Evolutionary conservation across 2,329 filamentous ascomycete species (phyloP).

Genomic region (Phyllosticta citriasiana): DNA sequence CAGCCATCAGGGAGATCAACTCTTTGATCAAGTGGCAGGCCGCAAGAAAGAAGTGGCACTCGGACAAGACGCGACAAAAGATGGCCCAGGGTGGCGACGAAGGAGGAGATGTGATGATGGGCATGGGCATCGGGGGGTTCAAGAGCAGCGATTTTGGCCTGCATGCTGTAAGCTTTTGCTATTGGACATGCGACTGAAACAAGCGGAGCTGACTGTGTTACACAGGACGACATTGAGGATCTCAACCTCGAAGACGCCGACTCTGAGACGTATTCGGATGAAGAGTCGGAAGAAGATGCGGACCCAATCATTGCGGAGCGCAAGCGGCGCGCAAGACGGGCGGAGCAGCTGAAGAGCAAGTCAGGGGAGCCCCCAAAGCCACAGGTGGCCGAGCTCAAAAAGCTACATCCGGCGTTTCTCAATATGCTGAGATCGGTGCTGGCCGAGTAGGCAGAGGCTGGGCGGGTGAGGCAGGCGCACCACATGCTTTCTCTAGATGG

Average conservation of each 20-base stretch:
- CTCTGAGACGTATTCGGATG: conserved; percentile 36
- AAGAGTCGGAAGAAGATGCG: conserved; percentile 68
- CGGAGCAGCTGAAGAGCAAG: conserved; percentile 68
- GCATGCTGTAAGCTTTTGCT: conserved; percentile 49
- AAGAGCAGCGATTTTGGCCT: conserved; percentile 81
- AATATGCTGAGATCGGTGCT: conserved; percentile 73
- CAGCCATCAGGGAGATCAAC: conserved; percentile 72
- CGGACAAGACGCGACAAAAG: conserved; percentile 95
- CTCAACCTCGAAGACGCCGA: conserved; percentile 67
- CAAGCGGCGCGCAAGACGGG: conserved; percentile 62
- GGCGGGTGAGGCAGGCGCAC: neutral
- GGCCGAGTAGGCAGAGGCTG: conserved; percentile 45
- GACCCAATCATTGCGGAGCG: conserved; percentile 86
- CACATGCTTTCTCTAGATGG: neutral
- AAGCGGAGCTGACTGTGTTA: neutral
- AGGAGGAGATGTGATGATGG: conserved; percentile 32
- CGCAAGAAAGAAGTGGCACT: conserved; percentile 93
- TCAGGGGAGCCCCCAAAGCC: conserved; percentile 83
- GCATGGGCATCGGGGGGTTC: conserved; percentile 40
- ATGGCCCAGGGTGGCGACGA: conserved; percentile 71
- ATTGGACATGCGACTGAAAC: neutral
- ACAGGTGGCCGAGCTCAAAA: conserved; percentile 65
- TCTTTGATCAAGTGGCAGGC: conserved; percentile 87
- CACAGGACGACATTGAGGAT: conserved; percentile 65
- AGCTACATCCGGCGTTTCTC: conserved; percentile 70